Base-by-base conservation (phyloP, 345 rosid genomes). In the Viola odorata region DNA sequence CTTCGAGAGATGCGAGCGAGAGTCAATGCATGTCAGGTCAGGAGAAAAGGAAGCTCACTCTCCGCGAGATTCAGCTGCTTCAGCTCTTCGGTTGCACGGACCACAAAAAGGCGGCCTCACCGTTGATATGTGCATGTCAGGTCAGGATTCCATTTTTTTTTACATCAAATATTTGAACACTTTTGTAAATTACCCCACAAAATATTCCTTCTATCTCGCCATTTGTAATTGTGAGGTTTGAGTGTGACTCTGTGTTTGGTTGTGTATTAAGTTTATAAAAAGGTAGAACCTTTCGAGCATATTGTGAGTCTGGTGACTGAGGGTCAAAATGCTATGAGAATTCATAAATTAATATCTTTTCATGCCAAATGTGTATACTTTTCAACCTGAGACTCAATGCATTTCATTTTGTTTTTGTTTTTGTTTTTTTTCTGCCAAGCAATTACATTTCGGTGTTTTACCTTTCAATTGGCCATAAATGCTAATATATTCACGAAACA, bases 61-160 rank as follows among this genome's bases (percentile, higher is more conserved):
- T 90, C 57, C 54, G 75, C 53, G 85, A 73, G 80, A 85, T 87
- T 56, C 88, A 76, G 79, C 63, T 91, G 74, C 89, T 87, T 57
- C 96, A 85, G 75, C 80, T 85, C 53, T 87, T 82, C 45, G 91
- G 80, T 45, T 36, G 55, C 15, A 53, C 68, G 57, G 86, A 76
- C 58, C 50, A 7, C 4, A 75, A 67, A 71, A 84, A 79, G 80
- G 63, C 60, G 68, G 59, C 69, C 12, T 62, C 90, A n/a, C 76
- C 84, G 7, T 72, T 91, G 49, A 78, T 85, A 56, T 67, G 76
- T 12, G 84, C 87, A 82, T 84, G 97, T 87, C 65, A 38, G 58
- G 16, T 4, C 13, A 44, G 45, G 4, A 36, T 6, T n/a, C 47
- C 12, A 32, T 3, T 23, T 23, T 23, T 23, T 23, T 23, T 1